Evolutionary conservation across 805 yeast species (phyloP), one percentile per base, ranked within the genome.

Genomic region (Naumovozyma dairenensis): DNA sequence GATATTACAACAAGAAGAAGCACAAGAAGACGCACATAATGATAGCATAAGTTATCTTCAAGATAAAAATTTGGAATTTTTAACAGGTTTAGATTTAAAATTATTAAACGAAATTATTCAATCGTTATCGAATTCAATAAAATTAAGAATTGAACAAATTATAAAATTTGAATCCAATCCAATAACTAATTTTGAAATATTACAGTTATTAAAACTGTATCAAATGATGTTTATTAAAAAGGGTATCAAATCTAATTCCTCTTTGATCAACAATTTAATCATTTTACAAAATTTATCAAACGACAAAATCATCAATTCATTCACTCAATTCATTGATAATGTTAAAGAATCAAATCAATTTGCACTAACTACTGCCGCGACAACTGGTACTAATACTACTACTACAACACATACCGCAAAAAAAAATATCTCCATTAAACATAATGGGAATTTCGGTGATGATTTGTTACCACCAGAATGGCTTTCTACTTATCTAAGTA

Each of bases 401-500:
- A 20, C 7, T 20, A 20, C 7, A 20, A 7, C 22, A 20, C 8
- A 24, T 8, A 14, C n/a, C 6, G 22, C 22, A 10, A 10, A 6
- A 20, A 20, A 20, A 10, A 20, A 20, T 10, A 10, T 20, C 22
- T 7, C 6, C 10, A 20, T 7, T 6, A 20, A 20, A 6, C 14
- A 24, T 12, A 24, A 6, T 6, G 13, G 26, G 5, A 14, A 24
- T 10, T 24, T 24, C n/a, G 26, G 62, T 33, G 68, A 67, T 19
- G 83, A 83, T 39, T 60, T 82, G 16, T 72, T 78, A 39, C 77
- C 94, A 4, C 95, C 96, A 0, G 93, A 82, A 39, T 87, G 93
- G 86, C 59, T 82, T 16, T 62, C 71, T 31, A 78, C 73, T n/a
- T 75, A 78, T 44, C 67, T 57, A 19, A 42, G 36, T 27, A 45